Evolutionary conservation across 1,139 yeast species (phyloP).

Genomic region (Geotrichum phurueaensis): DNA sequence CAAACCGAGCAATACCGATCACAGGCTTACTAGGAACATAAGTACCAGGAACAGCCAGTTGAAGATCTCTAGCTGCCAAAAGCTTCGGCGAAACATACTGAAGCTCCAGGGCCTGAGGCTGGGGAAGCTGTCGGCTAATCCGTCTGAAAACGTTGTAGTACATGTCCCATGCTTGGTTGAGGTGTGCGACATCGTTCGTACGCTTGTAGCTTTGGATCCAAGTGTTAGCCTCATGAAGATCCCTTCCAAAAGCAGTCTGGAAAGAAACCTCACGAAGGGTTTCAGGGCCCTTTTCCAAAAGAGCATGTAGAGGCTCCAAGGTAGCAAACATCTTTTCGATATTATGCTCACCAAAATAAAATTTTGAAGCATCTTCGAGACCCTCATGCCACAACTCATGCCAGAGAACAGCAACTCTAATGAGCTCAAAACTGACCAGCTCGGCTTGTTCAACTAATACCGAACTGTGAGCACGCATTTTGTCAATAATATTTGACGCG

Average conservation of each 20-base stretch:
- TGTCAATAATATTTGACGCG: constrained; percentile 84
- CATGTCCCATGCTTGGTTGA: constrained; percentile 97
- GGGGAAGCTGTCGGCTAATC: constrained; percentile 83
- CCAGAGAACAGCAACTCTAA: constrained; percentile 94
- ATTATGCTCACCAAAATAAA: constrained; percentile 90
- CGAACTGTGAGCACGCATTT: constrained; percentile 85
- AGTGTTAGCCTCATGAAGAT: constrained; percentile 84
- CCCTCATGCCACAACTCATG: constrained; percentile 99
- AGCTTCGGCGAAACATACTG: constrained; percentile 92
- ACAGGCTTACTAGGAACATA: constrained; percentile 81
- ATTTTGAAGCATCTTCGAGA: constrained; percentile 89
- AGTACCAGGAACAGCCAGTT: constrained; percentile 91
- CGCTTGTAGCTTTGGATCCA: constrained; percentile 85
- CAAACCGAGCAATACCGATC: constrained; percentile 65
- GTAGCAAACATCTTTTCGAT: constrained; percentile 92
- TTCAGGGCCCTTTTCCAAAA: constrained; percentile 59
- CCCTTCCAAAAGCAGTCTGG: constrained; percentile 90
- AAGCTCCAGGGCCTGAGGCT: constrained; percentile 74
- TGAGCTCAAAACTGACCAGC: constrained; percentile 85
- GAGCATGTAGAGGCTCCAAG: constrained; percentile 73
- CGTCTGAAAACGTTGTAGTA: constrained; percentile 90
- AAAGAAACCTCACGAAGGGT: constrained; percentile 91
- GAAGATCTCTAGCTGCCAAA: constrained; percentile 70
- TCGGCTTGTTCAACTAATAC: constrained; percentile 86
- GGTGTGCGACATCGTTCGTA: constrained; percentile 77